Evolutionary conservation across 345 rosid genomes (phyloP), one percentile per base, ranked within the genome.

Genomic region (Rhizophora apiculata): DNA sequence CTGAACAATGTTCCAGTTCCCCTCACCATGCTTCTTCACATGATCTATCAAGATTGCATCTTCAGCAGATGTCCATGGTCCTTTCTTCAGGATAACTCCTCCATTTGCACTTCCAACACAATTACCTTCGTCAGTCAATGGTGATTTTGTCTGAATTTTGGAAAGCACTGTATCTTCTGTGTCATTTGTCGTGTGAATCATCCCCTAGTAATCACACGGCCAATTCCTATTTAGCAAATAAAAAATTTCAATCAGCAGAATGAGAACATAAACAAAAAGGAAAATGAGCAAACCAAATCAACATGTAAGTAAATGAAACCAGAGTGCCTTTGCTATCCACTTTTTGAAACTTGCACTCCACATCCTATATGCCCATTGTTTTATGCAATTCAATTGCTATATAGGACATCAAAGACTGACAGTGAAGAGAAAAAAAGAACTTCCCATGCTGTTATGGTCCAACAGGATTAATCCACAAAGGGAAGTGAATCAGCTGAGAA

Each of bases 31-130:
- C 84, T 86, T 92, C 87, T 84, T 88, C 37, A 95, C 98, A 82
- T 90, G 90, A 51, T 95, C 89, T 46, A 92, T 80, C 78, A 95
- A 82, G 73, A 95, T 86, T 37, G 85, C 87, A 76, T 95, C 99
- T 85, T 95, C 98, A 19, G 94, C 78, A n/a, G 99, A 82, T 7
- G 99, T 90, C 99, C 99, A 95, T 24, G 99, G 99, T 58, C 99
- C 99, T 86, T 95, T 95, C 87, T 92, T 92, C 77, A 95, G 76
- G 76, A 60, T 71, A 68, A 55, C 32, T 65, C 86, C 89, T 36
- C 73, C 88, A 78, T 78, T 84, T 20, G 68, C 66, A 75, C 79
- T 76, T 67, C 80, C 88, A 77, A 78, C 79, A 49, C 63, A 68
- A 54, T 70, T 77, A 67, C 78, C 81, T 73, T 75, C 84, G 65